A percentile compares a stretch with the other conserved stretches of the same genome.
These are phyloP conservation scores for Rhizopus arrhizus DNA, from an alignment of 371 early-diverging fungal species.

Conservation along the genomic window DNA sequence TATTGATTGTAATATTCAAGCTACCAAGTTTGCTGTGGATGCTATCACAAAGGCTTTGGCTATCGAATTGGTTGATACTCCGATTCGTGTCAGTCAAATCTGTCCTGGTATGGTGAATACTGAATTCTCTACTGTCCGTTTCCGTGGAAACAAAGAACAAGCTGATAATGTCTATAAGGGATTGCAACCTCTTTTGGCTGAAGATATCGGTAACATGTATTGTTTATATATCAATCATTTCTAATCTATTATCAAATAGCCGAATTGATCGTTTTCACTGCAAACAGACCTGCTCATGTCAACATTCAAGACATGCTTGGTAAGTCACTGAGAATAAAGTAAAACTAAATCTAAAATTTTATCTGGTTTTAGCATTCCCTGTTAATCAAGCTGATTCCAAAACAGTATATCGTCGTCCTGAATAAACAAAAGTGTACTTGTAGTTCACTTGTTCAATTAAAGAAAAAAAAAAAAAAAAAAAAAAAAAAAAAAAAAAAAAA, in stretches of 20 bases:
- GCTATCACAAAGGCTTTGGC: constrained; percentile 79
- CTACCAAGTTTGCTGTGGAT: constrained; percentile 86
- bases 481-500: too few relatives aligned
- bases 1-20: constrained; percentile 32
- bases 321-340: constrained; percentile 7
- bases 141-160: constrained; percentile 76
- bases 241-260: constrained; percentile 34
- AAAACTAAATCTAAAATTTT: neutral
- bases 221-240: neutral
- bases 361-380: constrained; percentile 56
- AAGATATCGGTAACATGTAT: constrained; percentile 60
- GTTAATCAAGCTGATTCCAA: constrained; percentile 75
- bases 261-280: constrained; percentile 83
- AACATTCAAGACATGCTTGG: constrained; percentile 75
- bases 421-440: constrained; percentile 22
- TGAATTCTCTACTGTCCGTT: constrained; percentile 88
- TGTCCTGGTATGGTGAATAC: constrained; percentile 88
- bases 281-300: constrained; percentile 80
- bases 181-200: constrained; percentile 65
- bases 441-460: neutral
- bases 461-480: too few relatives aligned
- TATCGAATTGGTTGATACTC: constrained; percentile 76
- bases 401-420: constrained; percentile 32
- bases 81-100: constrained; percentile 76
- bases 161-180: constrained; percentile 86